Percentiles rank a stretch among this genome's conserved stretches.
phyloP scores from a whole-genome alignment of 2,329 filamentous ascomycete species.

The Diaporthe citriasiana region DNA sequence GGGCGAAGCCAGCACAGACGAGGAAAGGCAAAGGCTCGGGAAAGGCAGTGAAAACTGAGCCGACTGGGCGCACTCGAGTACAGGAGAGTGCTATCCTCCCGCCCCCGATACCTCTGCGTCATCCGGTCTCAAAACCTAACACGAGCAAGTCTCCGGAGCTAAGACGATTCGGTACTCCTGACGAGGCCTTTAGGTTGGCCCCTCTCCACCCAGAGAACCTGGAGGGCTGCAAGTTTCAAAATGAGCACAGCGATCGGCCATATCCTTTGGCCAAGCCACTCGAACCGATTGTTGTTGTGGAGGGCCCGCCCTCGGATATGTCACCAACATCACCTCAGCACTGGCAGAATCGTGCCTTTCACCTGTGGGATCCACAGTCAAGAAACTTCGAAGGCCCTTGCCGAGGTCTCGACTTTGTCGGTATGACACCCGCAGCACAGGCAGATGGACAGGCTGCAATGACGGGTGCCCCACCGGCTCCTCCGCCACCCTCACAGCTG shows the following conservation, averaged over 20 bases:
- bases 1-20: slow-evolving; percentile 9
- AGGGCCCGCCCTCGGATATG: slow-evolving; percentile 40
- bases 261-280: slow-evolving; percentile 31
- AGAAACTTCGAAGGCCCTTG: slow-evolving; percentile 31
- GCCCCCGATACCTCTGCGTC: slow-evolving; percentile 11
- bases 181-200: slow-evolving; percentile 4
- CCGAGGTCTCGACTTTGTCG: slow-evolving; percentile 36
- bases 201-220: slow-evolving; percentile 28
- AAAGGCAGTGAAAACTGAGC: slow-evolving; percentile 13
- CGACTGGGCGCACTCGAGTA: not conserved
- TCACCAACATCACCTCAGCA: slow-evolving; percentile 38
- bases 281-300: slow-evolving; percentile 34
- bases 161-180: not conserved
- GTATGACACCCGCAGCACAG: not conserved
- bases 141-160: not conserved
- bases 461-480: not conserved
- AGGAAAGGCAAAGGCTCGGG: slow-evolving; percentile 22
- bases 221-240: not conserved
- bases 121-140: slow-evolving; percentile 4
- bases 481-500: slow-evolving; percentile 21
- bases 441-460: not conserved
- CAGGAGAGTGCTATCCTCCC: slow-evolving; percentile 18
- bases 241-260: not conserved
- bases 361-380: slow-evolving; percentile 8
- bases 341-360: slow-evolving; percentile 38